phyloP scores from a whole-genome alignment of 371 early-diverging fungal genomes.

The Nematocida ironsii region DNA sequence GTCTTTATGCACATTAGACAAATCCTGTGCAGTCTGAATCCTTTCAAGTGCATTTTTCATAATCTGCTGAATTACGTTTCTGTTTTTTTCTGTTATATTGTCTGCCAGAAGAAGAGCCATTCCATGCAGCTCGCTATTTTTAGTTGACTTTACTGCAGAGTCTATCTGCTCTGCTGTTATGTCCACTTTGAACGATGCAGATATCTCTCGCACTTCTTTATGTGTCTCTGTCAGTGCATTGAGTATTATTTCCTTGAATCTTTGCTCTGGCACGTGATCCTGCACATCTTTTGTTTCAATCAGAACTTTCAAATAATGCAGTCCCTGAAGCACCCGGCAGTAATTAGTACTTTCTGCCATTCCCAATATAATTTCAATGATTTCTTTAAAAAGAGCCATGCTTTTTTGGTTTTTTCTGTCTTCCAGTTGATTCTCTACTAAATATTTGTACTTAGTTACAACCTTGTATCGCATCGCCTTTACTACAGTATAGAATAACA shows the following conservation, averaged over 20 bases:
- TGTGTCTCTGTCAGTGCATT: conserved; percentile 4
- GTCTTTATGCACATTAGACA: not conserved
- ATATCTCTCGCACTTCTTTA: conserved; percentile 31
- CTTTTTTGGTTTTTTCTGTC: not conserved
- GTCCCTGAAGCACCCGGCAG: conserved; percentile 28
- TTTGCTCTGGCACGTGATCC: conserved; percentile 1
- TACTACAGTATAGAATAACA: conserved; percentile 4
- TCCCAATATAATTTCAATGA: conserved; percentile 4
- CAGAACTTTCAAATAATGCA: conserved; percentile 14
- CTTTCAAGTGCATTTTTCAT: not conserved
- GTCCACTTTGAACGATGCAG: conserved; percentile 8
- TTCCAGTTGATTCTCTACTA: not conserved
- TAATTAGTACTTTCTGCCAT: conserved; percentile 35
- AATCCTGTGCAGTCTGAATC: not conserved
- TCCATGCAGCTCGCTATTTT: conserved; percentile 25
- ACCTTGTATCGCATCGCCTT: not conserved
- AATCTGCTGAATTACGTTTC: not conserved
- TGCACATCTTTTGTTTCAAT: not conserved
- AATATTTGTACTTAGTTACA: not conserved
- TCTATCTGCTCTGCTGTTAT: not conserved
- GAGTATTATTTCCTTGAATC: not conserved
- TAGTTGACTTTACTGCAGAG: not conserved
- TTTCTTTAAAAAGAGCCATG: conserved; percentile 11
- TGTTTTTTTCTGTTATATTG: not conserved
- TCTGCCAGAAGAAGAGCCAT: conserved; percentile 22